A percentile compares a stretch with the other conserved stretches of the same genome.
phyloP scores from a whole-genome alignment of 371 early-diverging fungal genomes.

The Syncephalastrum monosporum region DNA sequence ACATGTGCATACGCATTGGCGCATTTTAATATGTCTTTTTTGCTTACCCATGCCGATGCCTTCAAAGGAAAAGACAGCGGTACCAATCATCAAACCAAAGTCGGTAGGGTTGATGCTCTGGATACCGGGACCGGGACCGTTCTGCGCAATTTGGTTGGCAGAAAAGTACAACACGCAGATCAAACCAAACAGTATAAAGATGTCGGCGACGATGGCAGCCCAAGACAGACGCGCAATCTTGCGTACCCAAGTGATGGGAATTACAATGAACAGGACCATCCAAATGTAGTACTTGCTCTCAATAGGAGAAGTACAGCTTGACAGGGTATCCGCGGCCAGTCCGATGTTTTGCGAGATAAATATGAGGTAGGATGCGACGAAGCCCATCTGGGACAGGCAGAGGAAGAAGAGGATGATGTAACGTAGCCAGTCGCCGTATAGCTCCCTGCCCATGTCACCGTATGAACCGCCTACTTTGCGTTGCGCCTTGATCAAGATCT shows the following conservation, averaged over 20 bases:
- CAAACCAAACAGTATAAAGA: slow-evolving; percentile 76
- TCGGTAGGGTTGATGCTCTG: slow-evolving; percentile 42
- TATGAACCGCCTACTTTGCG: slow-evolving; percentile 64
- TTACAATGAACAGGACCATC: slow-evolving; percentile 65
- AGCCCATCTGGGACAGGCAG: slow-evolving; percentile 78
- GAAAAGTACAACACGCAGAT: slow-evolving; percentile 70
- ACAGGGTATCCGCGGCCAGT: slow-evolving; percentile 58
- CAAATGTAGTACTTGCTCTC: slow-evolving; percentile 63
- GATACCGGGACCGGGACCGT: slow-evolving; percentile 56
- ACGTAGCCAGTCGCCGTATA: slow-evolving; percentile 70
- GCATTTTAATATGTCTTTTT: background rate
- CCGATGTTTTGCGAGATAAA: slow-evolving; percentile 82
- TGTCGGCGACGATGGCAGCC: slow-evolving; percentile 76
- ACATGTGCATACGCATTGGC: background rate
- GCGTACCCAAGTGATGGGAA: slow-evolving; percentile 79
- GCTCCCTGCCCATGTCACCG: slow-evolving; percentile 72
- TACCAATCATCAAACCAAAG: slow-evolving; percentile 79
- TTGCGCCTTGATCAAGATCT: slow-evolving; percentile 33
- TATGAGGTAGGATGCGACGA: slow-evolving; percentile 80
- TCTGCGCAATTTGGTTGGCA: slow-evolving; percentile 47
- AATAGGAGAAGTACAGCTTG: slow-evolving; percentile 56
- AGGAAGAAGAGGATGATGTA: slow-evolving; percentile 65
- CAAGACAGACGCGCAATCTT: slow-evolving; percentile 73
- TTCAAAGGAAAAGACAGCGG: slow-evolving; percentile 86
- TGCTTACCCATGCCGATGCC: slow-evolving; percentile 57